Conservation (phyloP, 768 basidiomycete species). For the Dentipellis sp. region DNA sequence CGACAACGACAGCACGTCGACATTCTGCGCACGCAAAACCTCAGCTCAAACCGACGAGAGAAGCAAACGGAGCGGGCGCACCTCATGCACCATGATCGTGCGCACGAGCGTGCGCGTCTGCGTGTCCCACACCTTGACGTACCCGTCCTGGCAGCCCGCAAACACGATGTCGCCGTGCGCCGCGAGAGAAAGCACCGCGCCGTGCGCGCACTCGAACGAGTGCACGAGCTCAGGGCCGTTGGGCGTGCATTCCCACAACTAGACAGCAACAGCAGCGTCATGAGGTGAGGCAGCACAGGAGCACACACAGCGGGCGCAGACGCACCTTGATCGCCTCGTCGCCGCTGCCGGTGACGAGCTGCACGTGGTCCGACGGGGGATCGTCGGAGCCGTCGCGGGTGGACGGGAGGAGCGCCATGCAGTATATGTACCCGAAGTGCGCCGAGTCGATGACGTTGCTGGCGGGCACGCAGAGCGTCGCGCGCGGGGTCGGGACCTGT, state of each 20-base stretch:
- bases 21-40: slow-evolving; percentile 36
- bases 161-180: slow-evolving; percentile 73
- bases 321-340: slow-evolving; percentile 83
- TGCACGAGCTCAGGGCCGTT: slow-evolving; percentile 41
- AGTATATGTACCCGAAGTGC: slow-evolving; percentile 93
- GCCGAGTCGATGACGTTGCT: slow-evolving; percentile 78
- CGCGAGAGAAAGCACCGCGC: slow-evolving; percentile 78
- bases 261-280: background rate
- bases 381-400: slow-evolving; percentile 30
- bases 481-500: slow-evolving; percentile 20
- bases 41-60: background rate
- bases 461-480: slow-evolving; percentile 46
- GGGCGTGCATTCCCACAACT: slow-evolving; percentile 62
- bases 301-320: background rate
- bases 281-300: background rate
- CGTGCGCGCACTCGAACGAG: slow-evolving; percentile 62
- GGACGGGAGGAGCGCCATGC: slow-evolving; percentile 47
- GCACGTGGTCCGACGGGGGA: slow-evolving; percentile 20
- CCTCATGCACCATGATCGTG: slow-evolving; percentile 81
- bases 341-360: slow-evolving; percentile 80
- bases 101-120: slow-evolving; percentile 84
- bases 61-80: slow-evolving; percentile 20
- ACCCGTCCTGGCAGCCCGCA: slow-evolving; percentile 91
- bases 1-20: slow-evolving; percentile 78
- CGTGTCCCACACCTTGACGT: slow-evolving; percentile 84